These are phyloP conservation scores for Aspergillus ochraceus DNA, from an alignment of 2,329 filamentous ascomycete genomes.

Conservation along the genomic window DNA sequence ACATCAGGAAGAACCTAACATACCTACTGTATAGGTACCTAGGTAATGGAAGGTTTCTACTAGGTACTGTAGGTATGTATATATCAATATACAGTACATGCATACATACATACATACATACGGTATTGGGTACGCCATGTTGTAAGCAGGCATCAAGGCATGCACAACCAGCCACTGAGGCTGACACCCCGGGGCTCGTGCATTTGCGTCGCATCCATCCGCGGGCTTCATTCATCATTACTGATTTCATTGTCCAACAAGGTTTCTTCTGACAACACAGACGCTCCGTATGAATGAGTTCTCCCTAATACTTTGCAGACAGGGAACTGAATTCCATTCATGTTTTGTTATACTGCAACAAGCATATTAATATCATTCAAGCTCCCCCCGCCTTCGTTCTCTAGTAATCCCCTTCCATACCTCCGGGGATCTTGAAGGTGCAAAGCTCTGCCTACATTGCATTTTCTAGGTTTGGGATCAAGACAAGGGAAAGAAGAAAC, in stretches of 20 bases:
- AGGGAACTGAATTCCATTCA: neutral
- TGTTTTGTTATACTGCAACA: neutral
- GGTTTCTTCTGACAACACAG: neutral
- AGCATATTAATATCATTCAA: neutral
- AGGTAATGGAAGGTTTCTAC: no score
- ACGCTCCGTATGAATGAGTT: neutral
- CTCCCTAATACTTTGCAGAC: neutral
- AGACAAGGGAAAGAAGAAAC: neutral
- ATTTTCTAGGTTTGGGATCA: neutral
- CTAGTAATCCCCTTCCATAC: neutral
- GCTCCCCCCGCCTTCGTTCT: conserved; percentile 1
- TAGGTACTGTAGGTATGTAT: neutral
- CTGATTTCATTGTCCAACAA: neutral
- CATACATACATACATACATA: no score
- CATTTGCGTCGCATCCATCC: conserved; percentile 21
- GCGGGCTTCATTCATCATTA: conserved; percentile 10
- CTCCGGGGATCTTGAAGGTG: neutral
- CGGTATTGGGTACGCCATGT: neutral
- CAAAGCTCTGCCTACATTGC: neutral
- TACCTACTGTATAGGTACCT: no score
- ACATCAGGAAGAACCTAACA: no score
- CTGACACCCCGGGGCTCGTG: conserved; percentile 12
- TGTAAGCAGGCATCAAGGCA: conserved; percentile 17
- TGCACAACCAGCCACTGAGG: conserved; percentile 18
- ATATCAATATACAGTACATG: neutral